Conservation (phyloP, 2,329 filamentous ascomycete genomes). For the Hypoxylon sp. region DNA sequence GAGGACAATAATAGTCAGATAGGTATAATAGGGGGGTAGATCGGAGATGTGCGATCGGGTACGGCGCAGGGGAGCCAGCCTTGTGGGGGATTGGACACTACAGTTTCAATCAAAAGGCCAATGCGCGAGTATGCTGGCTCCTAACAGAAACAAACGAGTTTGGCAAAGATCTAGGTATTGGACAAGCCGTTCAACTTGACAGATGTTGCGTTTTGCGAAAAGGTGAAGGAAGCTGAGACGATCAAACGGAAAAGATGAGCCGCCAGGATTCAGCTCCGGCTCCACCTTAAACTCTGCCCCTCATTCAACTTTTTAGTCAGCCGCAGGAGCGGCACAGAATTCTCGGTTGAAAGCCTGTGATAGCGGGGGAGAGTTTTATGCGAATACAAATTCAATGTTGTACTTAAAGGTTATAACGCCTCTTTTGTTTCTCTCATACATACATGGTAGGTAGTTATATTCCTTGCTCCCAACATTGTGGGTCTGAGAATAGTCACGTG, state of each 20-base stretch:
- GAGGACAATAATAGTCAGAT: not conserved
- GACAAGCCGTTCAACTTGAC: constrained; percentile 19
- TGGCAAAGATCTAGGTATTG: not conserved
- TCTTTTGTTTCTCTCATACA: not conserved
- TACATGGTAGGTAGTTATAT: no score
- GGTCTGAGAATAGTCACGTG: no score
- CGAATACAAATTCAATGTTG: no score
- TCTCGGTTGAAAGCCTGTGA: constrained; percentile 9
- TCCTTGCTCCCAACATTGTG: no score
- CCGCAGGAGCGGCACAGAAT: no score
- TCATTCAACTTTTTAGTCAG: constrained; percentile 37
- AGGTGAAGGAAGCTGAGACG: constrained; percentile 29
- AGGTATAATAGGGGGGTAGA: constrained; percentile 1
- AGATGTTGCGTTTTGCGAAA: constrained; percentile 24
- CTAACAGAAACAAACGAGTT: constrained; percentile 1
- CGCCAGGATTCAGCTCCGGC: constrained; percentile 20
- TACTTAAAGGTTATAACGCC: not conserved
- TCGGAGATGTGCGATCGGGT: constrained; percentile 14
- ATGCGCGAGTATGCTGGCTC: not conserved
- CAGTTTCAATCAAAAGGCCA: constrained; percentile 1
- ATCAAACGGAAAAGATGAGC: constrained; percentile 25
- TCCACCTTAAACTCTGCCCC: constrained; percentile 34
- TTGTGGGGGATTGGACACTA: constrained; percentile 11
- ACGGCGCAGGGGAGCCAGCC: constrained; percentile 24
- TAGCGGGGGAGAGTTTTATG: constrained; percentile 2